A percentile compares a stretch with the other conserved stretches of the same genome.
Evolutionary conservation across 2,329 filamentous ascomycete genomes (phyloP).

Genomic region (Neofusicoccum parvum): DNA sequence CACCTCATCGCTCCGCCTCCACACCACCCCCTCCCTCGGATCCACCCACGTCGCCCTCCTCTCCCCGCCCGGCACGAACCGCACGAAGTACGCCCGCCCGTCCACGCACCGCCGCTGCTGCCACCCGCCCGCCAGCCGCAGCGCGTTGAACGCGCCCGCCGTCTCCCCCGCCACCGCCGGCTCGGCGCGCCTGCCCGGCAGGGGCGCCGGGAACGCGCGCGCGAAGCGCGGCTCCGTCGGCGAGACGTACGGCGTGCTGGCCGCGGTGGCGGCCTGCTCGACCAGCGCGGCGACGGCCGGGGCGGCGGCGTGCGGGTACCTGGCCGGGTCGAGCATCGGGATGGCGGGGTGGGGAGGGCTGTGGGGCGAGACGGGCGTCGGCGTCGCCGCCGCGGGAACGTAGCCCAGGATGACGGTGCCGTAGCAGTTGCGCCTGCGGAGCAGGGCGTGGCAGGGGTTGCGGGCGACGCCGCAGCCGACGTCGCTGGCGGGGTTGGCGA

Average conservation of each 20-base stretch:
- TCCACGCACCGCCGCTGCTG: slow-evolving; percentile 4
- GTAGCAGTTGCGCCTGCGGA: not conserved
- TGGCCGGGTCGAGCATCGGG: too few relatives aligned
- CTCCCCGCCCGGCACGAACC: not conserved
- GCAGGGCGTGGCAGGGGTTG: not conserved
- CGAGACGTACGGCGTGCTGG: not conserved
- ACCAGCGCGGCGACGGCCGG: not conserved
- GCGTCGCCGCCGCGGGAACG: not conserved
- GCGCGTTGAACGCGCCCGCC: not conserved
- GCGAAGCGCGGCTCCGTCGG: not conserved
- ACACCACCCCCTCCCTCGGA: not conserved
- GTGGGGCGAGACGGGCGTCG: not conserved
- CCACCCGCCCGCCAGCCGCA: not conserved
- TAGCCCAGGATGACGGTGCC: not conserved
- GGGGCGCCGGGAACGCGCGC: not conserved
- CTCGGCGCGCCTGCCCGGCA: not conserved
- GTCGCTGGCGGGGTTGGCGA: not conserved
- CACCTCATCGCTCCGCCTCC: not conserved
- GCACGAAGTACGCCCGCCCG: not conserved
- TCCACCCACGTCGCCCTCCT: not conserved
- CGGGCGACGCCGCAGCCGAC: not conserved
- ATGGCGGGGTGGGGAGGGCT: not conserved
- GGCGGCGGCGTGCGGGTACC: not conserved
- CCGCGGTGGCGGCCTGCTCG: too few relatives aligned
- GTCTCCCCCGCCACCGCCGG: not conserved